Evolutionary conservation across 495 filamentous ascomycete species (phyloP).

Genomic region (Evansstolkia leycettana): DNA sequence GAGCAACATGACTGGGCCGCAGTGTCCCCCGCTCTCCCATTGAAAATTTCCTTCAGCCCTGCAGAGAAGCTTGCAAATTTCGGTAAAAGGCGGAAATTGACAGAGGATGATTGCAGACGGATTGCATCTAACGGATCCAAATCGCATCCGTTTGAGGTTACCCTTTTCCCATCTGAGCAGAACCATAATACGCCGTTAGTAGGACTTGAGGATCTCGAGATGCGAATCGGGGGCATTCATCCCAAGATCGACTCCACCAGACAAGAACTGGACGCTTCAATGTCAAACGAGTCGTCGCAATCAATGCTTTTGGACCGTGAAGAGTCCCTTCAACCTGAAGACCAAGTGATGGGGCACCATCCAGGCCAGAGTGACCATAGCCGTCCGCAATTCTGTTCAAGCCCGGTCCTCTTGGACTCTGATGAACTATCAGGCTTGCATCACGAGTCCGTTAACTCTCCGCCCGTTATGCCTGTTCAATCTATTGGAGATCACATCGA

Average conservation of each 20-base stretch:
- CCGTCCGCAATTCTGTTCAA: not conserved
- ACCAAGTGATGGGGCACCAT: too few species aligned
- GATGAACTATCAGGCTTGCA: too few species aligned
- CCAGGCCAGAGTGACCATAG: too few species aligned
- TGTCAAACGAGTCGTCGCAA: slow-evolving; percentile 17
- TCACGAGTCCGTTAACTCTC: too few species aligned
- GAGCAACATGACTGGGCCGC: slow-evolving; percentile 25
- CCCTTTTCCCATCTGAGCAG: not conserved
- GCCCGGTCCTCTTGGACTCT: not conserved
- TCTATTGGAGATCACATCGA: too few species aligned
- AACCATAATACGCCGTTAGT: not conserved
- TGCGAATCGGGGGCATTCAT: too few species aligned
- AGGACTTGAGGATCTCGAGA: too few species aligned
- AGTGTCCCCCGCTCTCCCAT: slow-evolving; percentile 19
- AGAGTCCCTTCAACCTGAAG: not conserved
- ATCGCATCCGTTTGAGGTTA: not conserved
- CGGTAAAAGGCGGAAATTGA: slow-evolving; percentile 27
- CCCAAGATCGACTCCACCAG: not conserved
- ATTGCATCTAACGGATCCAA: slow-evolving; percentile 6
- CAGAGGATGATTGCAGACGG: slow-evolving; percentile 17
- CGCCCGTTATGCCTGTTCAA: too few species aligned
- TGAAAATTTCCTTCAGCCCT: slow-evolving; percentile 19
- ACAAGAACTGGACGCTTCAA: slow-evolving; percentile 3
- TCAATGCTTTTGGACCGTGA: slow-evolving; percentile 24
- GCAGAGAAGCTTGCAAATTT: slow-evolving; percentile 19